Evolutionary conservation across 1,284 basidiomycete genomes (phyloP).

Genomic region (Rhizopogon hawkerae): DNA sequence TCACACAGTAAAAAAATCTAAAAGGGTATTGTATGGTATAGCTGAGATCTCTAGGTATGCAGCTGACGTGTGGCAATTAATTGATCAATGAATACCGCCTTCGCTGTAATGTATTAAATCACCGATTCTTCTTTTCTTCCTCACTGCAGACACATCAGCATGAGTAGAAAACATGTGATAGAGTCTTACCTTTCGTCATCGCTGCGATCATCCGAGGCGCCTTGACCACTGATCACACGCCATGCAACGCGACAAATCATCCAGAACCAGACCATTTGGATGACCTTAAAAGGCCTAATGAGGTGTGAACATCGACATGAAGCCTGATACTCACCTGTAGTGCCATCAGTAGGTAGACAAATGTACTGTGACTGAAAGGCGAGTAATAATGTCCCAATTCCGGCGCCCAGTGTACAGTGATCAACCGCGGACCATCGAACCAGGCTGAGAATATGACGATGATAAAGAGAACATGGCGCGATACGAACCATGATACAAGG

Average conservation of each 20-base stretch:
- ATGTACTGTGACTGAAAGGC: constrained; percentile 36
- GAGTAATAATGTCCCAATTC: constrained; percentile 53
- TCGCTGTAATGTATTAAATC: constrained; percentile 21
- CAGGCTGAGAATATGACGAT: constrained; percentile 58
- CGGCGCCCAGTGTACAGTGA: constrained; percentile 53
- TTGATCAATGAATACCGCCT: constrained; percentile 11
- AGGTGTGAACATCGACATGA: constrained; percentile 10
- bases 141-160: constrained; percentile 12
- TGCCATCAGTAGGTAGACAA: constrained; percentile 48
- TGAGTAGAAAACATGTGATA: neutral
- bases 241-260: constrained; percentile 80
- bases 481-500: constrained; percentile 83
- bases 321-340: constrained; percentile 46
- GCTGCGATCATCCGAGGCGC: constrained; percentile 79
- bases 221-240: constrained; percentile 67
- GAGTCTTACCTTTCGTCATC: constrained; percentile 67
- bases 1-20: neutral
- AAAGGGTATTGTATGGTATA: constrained; percentile 20
- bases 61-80: constrained; percentile 19
- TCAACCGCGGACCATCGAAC: constrained; percentile 39
- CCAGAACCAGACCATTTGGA: constrained; percentile 80
- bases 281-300: constrained; percentile 33
- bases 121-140: constrained; percentile 20
- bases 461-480: constrained; percentile 75
- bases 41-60: constrained; percentile 20